Evolutionary conservation across 768 basidiomycete species (phyloP).

Genomic region (Agaricus bisporus): DNA sequence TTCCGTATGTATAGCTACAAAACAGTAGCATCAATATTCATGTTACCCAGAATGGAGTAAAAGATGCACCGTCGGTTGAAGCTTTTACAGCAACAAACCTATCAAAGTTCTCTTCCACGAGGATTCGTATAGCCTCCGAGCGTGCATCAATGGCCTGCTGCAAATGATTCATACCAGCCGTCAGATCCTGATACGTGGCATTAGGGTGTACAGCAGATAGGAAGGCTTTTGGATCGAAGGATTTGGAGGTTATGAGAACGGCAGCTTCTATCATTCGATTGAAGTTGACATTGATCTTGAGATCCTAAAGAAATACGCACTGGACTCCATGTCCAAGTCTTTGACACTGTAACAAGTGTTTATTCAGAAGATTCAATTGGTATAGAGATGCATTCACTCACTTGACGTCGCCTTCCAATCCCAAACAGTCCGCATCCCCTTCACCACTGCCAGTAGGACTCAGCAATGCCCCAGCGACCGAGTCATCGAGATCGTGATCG

Average conservation of each 20-base stretch:
- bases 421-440: constrained; percentile 70
- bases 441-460: constrained; percentile 48
- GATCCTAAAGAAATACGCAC: constrained; percentile 36
- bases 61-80: constrained; percentile 79
- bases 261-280: constrained; percentile 51
- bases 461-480: constrained; percentile 62
- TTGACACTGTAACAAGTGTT: constrained; percentile 37
- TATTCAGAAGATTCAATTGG: constrained; percentile 4
- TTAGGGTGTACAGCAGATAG: constrained; percentile 89
- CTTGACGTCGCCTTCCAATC: constrained; percentile 62
- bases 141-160: constrained; percentile 80
- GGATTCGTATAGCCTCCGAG: constrained; percentile 88
- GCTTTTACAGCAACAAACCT: constrained; percentile 96
- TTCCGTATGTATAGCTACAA: constrained; percentile 76
- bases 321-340: constrained; percentile 73
- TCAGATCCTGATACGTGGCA: constrained; percentile 90
- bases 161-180: constrained; percentile 67
- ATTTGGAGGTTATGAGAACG: constrained; percentile 83
- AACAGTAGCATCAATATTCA: constrained; percentile 7
- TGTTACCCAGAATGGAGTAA: neutral
- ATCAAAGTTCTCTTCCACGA: constrained; percentile 98
- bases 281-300: neutral
- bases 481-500: constrained; percentile 78
- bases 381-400: constrained; percentile 26
- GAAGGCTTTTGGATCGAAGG: constrained; percentile 94